Base-by-base conservation (phyloP, 345 rosid species). In the Noccaea bulbosa region DNA sequence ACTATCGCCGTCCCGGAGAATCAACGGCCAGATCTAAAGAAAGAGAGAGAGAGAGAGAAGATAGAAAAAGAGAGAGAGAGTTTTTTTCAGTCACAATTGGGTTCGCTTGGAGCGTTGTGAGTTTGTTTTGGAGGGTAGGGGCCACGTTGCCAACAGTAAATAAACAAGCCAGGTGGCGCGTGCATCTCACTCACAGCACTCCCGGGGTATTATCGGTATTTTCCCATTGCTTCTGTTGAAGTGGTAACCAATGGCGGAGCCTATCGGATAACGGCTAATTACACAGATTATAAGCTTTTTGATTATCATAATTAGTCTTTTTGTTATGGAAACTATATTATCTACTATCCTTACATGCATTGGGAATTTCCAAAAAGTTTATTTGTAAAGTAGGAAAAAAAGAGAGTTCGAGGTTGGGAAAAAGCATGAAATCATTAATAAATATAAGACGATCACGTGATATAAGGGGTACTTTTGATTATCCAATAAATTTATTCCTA, bases 371-470 rank as follows among this genome's bases (percentile, higher is more conserved):
- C 46, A 51, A 66, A 57, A 74, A 58, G 46, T 1, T 57, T 20
- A 32, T 47, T 56, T 64, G 56, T 30, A 24, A 54, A 57, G 37
- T 20, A 9, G 10, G 27, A 7, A 44, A 45, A 11, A 63, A 65
- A 73, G n/a, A n/a, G n/a, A 6, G 30, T 72, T 37, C 38, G 57
- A 11, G 7, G 54, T 20, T 49, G 24, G 53, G 30, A 15, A 11
- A 74, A 74, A 67, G 55, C 33, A 51, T 34, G 62, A 51, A 52
- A 74, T 43, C 41, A 34, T 16, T 41, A 9, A 52, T 56, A n/a
- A n/a, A n/a, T n/a, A n/a, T n/a, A 74, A 39, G 34, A 41, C 40
- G 52, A 61, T 73, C 73, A 74, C 73, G 62, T 74, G 78, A 74
- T 51, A 24, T 2, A 24, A 41, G 55, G 22, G 8, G 55, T 60